These are phyloP conservation scores for Raphidocelis subcapitata DNA, from an alignment of 139 green algal genomes.

Conservation along the genomic window DNA sequence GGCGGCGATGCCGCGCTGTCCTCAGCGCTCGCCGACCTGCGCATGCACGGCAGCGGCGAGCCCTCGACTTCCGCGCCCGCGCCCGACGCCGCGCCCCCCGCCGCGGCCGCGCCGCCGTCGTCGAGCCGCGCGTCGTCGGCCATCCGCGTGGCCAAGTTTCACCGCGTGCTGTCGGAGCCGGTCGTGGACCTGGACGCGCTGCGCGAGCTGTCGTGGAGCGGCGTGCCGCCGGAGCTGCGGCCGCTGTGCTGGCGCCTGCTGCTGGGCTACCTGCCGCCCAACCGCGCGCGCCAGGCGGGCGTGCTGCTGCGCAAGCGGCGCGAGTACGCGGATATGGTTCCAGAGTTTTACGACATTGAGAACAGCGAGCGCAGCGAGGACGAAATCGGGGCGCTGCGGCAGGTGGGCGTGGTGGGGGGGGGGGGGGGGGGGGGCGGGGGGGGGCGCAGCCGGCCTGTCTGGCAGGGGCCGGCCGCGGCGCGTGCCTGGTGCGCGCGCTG, in stretches of 20 bases:
- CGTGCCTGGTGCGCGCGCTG: not conserved
- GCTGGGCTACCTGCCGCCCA: conserved; percentile 91
- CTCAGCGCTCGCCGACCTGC: conserved; percentile 1
- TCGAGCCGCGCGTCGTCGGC: conserved; percentile 55
- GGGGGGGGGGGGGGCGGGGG: no score
- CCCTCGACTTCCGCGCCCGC: not conserved
- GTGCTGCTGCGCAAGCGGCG: conserved; percentile 77
- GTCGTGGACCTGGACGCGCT: conserved; percentile 84
- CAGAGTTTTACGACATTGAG: conserved; percentile 84
- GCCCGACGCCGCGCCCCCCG: not conserved
- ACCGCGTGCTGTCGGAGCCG: conserved; percentile 55
- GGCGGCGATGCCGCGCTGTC: no score
- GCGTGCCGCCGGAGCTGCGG: conserved; percentile 77
- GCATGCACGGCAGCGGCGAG: not conserved
- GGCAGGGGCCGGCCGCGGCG: not conserved
- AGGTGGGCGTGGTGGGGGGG: conserved; percentile 48
- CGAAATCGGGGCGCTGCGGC: conserved; percentile 75
- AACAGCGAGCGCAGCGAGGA: conserved; percentile 73
- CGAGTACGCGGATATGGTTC: conserved; percentile 86
- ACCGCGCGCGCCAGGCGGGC: conserved; percentile 55
- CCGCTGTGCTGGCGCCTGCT: conserved; percentile 90
- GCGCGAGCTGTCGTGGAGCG: conserved; percentile 88
- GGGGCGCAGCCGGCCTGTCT: no score
- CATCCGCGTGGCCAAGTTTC: conserved; percentile 70
- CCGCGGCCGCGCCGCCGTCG: conserved; percentile 14